Evolutionary conservation across 139 green algal species (phyloP).

Genomic region (Picochlorum sp.): DNA sequence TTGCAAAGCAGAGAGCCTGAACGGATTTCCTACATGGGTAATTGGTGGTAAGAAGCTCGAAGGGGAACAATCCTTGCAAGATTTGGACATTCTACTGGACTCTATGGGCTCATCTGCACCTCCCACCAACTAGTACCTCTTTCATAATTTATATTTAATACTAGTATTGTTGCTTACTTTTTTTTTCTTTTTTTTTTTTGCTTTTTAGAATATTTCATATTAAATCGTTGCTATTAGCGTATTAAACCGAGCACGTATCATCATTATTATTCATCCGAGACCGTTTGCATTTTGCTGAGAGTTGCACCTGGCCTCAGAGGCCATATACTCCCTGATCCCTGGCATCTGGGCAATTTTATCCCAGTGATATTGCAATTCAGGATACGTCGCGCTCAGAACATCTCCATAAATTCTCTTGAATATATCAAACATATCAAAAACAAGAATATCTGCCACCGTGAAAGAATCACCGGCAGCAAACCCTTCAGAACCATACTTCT

Average conservation of each 20-base stretch:
- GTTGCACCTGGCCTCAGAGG: too few relatives aligned
- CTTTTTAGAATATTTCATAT: too few relatives aligned
- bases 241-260: too few relatives aligned
- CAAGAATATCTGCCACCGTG: constrained; percentile 18
- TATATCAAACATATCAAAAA: constrained; percentile 42
- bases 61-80: constrained; percentile 29
- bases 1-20: constrained; percentile 64
- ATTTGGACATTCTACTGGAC: constrained; percentile 22
- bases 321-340: too few relatives aligned
- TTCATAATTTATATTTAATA: not conserved
- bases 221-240: too few relatives aligned
- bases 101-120: not conserved
- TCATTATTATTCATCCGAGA: too few relatives aligned
- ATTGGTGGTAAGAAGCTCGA: constrained; percentile 67
- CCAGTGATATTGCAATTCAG: too few relatives aligned
- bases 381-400: too few relatives aligned
- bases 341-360: too few relatives aligned
- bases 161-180: not conserved
- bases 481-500: not conserved
- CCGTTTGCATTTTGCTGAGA: too few relatives aligned
- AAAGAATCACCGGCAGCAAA: constrained; percentile 17
- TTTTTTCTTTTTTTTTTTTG: too few relatives aligned
- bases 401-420: constrained; percentile 32
- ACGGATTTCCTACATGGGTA: constrained; percentile 94
- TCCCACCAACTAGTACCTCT: not conserved